Conservation (phyloP, 192 early-diverging fungal genomes). For the Coemansia sp. region DNA sequence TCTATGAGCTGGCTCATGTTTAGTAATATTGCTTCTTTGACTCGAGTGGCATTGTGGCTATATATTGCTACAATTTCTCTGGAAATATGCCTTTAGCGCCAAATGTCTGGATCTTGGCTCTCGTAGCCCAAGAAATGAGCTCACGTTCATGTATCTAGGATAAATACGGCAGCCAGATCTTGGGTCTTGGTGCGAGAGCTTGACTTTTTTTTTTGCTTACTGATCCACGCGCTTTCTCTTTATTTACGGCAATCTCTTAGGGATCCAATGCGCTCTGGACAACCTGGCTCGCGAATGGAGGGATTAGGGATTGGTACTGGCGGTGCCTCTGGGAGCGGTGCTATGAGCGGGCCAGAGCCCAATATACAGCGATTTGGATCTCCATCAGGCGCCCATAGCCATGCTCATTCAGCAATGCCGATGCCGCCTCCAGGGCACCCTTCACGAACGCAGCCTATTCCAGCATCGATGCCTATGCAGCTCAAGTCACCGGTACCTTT, state of each 20-base stretch:
- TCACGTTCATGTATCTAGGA: neutral
- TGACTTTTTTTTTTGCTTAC: neutral
- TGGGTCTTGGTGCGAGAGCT: neutral
- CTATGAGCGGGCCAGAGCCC: constrained; percentile 3
- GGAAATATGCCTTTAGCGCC: neutral
- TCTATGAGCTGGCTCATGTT: neutral
- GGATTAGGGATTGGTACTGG: constrained; percentile 5
- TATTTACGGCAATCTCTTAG: constrained; percentile 9
- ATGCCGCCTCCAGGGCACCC: constrained; percentile 19
- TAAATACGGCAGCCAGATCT: neutral
- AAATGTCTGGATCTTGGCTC: neutral
- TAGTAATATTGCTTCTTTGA: constrained; percentile 1
- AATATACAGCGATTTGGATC: constrained; percentile 10
- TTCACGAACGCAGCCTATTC: constrained; percentile 10
- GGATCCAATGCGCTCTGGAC: constrained; percentile 20
- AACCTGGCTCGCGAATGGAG: constrained; percentile 18
- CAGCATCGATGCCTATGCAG: neutral
- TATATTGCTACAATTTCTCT: constrained; percentile 10
- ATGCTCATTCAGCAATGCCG: constrained; percentile 29
- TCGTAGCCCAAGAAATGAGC: neutral
- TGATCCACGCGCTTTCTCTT: neutral
- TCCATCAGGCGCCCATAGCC: constrained; percentile 10
- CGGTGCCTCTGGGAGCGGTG: neutral
- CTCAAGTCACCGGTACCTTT: constrained; percentile 13
- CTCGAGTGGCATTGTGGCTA: constrained; percentile 1